Base-by-base conservation (phyloP, 2,329 filamentous ascomycete genomes). In the Fusarium sororula region DNA sequence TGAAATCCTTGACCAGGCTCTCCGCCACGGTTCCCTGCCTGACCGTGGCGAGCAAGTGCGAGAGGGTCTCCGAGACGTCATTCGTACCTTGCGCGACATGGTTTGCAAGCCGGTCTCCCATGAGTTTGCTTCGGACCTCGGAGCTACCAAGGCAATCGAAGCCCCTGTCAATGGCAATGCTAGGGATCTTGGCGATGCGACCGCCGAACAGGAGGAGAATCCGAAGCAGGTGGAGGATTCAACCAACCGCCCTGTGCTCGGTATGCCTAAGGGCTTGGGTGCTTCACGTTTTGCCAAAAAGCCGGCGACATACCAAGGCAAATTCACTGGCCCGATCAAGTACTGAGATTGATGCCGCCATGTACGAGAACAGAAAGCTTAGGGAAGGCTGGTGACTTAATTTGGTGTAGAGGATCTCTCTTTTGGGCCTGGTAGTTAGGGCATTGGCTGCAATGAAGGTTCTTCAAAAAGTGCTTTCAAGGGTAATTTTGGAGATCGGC, bases 1-100 rank as follows among this genome's bases (percentile, higher is more conserved):
- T 11, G 73, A 71, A 1, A 72, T 78, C 7, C 68, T 80, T 17
- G 72, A 78, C 3, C 65, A 73, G 26, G 81, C 79, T 79, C 59
- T 76, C 12, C 39, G 65, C 7, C 67, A 77, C 18, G 79, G 79
- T 1, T 76, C 76, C 22, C 68, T 81, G n/a, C 50, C 44, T 28
- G 64, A 70, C 9, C 71, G 59, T 14, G 65, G 79, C 12, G 74
- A 79, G 17, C 70, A 75, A 11, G 64, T 80, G 30, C 78, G 74
- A 30, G 56, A 75, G 1, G 70, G 74, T 6, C 54, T 80, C 2
- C 32, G 78, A 6, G 35, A 70, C 0, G 45, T 79, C 3, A 63
- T 82, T 7, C 73, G 75, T 10, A 53, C 74, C 15, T 66, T 81
- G 30, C 47, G 39, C 7, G 28, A 51, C 4, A 13, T 68, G 4